Evolutionary conservation across 2,329 filamentous ascomycete genomes (phyloP).

Genomic region (Colletotrichum sp.): DNA sequence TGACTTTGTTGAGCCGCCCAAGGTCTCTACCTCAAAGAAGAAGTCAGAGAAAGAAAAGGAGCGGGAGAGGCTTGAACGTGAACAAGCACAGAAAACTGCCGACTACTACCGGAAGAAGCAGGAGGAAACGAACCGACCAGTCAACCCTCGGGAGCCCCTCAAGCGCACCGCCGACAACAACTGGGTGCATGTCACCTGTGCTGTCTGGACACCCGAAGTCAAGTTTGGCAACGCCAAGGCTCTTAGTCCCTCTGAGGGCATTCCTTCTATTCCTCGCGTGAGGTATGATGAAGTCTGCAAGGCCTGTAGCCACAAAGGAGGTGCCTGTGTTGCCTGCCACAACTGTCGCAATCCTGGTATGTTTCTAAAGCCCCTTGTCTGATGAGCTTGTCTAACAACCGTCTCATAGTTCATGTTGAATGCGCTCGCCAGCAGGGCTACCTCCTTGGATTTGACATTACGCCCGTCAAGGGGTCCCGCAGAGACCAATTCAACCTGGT

Average conservation of each 20-base stretch:
- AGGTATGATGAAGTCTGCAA: constrained; percentile 83
- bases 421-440: constrained; percentile 88
- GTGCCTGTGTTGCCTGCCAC: constrained; percentile 86
- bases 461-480: constrained; percentile 86
- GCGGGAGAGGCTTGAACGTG: constrained; percentile 84
- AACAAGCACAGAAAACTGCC: constrained; percentile 78
- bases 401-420: constrained; percentile 75
- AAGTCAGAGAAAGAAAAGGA: constrained; percentile 87
- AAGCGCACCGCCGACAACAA: constrained; percentile 97
- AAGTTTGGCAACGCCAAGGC: constrained; percentile 87
- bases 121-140: constrained; percentile 80
- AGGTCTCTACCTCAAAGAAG: constrained; percentile 84
- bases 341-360: constrained; percentile 65
- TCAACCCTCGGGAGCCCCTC: constrained; percentile 85
- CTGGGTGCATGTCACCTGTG: constrained; percentile 96
- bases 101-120: constrained; percentile 86
- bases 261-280: constrained; percentile 77
- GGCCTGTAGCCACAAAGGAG: constrained; percentile 74
- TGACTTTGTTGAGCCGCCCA: constrained; percentile 84
- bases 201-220: constrained; percentile 89
- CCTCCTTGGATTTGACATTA: constrained; percentile 86
- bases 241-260: constrained; percentile 86
- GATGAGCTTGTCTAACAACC: constrained; percentile 20
- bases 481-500: constrained; percentile 82
- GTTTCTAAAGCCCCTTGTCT: constrained; percentile 26